Base-by-base conservation (phyloP, 805 yeast genomes). In the Yarrowia bubula region DNA sequence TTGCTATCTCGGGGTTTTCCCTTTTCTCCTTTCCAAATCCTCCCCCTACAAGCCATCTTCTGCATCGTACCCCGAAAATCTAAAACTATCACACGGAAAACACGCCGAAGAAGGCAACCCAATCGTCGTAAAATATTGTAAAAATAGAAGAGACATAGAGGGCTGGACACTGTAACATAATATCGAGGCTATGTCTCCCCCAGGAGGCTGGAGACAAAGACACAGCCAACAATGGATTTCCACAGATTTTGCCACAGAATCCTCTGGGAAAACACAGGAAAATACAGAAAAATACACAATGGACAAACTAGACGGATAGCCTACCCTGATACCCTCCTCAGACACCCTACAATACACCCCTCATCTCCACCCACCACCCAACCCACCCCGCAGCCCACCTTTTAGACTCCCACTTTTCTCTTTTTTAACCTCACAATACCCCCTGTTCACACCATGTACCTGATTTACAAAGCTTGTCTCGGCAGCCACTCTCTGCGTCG, bases 401-500 rank as follows among this genome's bases (percentile, higher is more conserved):
- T 9, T 41, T 15, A 10, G 8, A 7, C 38, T 5, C 11, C 17
- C 55, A 17, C 55, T 48, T 48, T 22, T 48, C 28, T 33, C 41
- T 35, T 48, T 48, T 35, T 48, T 48, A 48, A 35, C 41, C 55
- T 33, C 55, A 48, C 58, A 51, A 51, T 51, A 39, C 31, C 61
- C 47, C 47, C 47, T 55, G 28, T 28, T 38, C 37, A 11, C n/a
- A 31, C 42, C 22, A 55, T 55, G 61, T 55, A 55, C 61, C 61
- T 55, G 61, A 55, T 55, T 41, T 38, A 55, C 46, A 55, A 55
- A 55, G 47, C 47, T 41, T 55, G 42, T 35, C 47, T 22, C 58
- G 58, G 43, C 58, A 37, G 43, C 38, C 43, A 51, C 43, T 18
- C 15, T 7, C 42, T 13, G 13, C 38, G 53, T 47, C 28, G 39